A percentile compares a stretch with the other conserved stretches of the same genome.
Conservation (phyloP, 495 filamentous ascomycete genomes). For the Annulohypoxylon maeteangense region DNA sequence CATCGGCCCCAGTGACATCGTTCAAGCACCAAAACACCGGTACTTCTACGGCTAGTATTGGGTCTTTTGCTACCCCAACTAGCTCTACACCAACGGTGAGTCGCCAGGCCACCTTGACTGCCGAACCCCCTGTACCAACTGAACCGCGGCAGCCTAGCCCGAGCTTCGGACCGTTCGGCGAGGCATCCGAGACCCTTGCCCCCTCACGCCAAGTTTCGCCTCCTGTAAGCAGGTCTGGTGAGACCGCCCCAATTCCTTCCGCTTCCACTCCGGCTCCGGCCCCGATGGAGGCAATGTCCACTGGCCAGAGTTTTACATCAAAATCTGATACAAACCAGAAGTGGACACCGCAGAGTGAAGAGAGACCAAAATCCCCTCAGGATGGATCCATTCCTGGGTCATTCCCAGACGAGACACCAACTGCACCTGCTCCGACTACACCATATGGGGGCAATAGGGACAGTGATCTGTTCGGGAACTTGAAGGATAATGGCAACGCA, state of each 20-base stretch:
- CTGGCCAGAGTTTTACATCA: constrained; percentile 53
- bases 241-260: constrained; percentile 45
- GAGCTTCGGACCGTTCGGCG: constrained; percentile 73
- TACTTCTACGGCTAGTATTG: constrained; percentile 61
- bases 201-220: constrained; percentile 84
- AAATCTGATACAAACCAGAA: constrained; percentile 45
- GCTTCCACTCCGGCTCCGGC: constrained; percentile 48
- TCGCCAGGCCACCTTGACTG: constrained; percentile 57
- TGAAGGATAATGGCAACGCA: constrained; percentile 64
- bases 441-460: constrained; percentile 45
- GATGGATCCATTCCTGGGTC: constrained; percentile 63
- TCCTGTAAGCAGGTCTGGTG: constrained; percentile 77
- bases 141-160: constrained; percentile 79
- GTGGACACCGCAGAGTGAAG: constrained; percentile 44
- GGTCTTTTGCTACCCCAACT: constrained; percentile 64
- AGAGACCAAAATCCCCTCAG: constrained; percentile 29
- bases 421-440: constrained; percentile 58
- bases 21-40: constrained; percentile 72
- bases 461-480: constrained; percentile 66
- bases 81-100: constrained; percentile 66
- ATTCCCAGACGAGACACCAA: constrained; percentile 67
- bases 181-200: constrained; percentile 72
- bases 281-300: constrained; percentile 46
- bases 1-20: constrained; percentile 69
- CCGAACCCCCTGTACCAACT: constrained; percentile 68